Evolutionary conservation across 1,284 basidiomycete genomes (phyloP), one percentile per base, ranked within the genome.

Genomic region (Fistulina hepatica): DNA sequence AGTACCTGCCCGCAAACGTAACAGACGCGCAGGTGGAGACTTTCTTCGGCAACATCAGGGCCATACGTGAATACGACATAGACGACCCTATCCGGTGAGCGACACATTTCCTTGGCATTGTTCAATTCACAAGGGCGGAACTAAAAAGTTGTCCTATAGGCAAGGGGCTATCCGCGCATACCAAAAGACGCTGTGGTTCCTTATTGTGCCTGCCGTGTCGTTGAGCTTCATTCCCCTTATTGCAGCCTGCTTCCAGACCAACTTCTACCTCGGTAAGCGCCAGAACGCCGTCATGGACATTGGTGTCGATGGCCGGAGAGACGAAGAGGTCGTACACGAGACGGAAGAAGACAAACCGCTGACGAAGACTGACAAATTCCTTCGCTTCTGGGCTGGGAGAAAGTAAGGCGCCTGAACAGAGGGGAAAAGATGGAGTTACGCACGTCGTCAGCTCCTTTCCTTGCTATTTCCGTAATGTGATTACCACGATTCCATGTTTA

Each of bases 161-260:
- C 30, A 36, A 24, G 40, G 34, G 7, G 32, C 45, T 31, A 48
- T 52, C 21, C 26, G 21, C 21, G 51, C 52, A 11, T 54, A 54
- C 36, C 34, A 42, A 11, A 36, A 43, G 35, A 52, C 52, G 10
- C 44, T 52, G 40, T 47, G 44, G 21, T 37, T 43, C 26, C 30
- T 53, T 27, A 36, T 50, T 34, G 44, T 52, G 21, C 50, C 52
- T 5, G 50, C 46, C 13, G 31, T 50, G 21, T 40, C 43, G n/a
- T 12, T 53, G 23, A 43, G 45, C 10, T 24, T 52, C 39, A 43
- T 53, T 16, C 49, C 52, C 2, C 36, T 53, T 16, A 16, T 34
- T n/a, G 47, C 49, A 0, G 46, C 49, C 2, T 49, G 43, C 46
- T 51, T 53, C 42, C 41, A 39, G 10, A 33, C 30, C 15, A 42